Evolutionary conservation across 2,329 filamentous ascomycete species (phyloP).

Genomic region (Orbilia quercus): DNA sequence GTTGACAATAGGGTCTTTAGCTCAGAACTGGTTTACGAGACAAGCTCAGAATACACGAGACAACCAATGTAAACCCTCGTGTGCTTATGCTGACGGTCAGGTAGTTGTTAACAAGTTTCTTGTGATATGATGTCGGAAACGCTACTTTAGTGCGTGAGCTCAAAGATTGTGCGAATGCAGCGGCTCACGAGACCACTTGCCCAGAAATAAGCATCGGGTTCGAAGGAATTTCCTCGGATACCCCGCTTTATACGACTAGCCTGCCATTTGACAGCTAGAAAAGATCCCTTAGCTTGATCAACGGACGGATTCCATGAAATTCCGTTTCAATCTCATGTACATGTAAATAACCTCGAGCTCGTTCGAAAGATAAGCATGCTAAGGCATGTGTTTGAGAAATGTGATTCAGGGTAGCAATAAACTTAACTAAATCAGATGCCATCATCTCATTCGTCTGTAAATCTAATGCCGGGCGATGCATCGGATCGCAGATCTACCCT

Average conservation of each 20-base stretch:
- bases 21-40: too few species aligned
- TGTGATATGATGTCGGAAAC: neutral
- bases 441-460: neutral
- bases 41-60: too few species aligned
- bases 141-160: too few species aligned
- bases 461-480: neutral
- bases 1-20: too few species aligned
- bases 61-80: too few species aligned
- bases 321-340: too few species aligned
- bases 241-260: neutral
- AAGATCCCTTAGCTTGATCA: neutral
- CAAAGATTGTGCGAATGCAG: neutral
- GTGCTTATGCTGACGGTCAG: too few species aligned
- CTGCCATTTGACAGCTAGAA: conserved; percentile 1
- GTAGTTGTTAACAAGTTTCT: neutral
- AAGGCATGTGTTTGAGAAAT: conserved; percentile 34
- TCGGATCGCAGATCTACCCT: neutral
- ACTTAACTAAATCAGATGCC: neutral
- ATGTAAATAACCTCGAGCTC: neutral
- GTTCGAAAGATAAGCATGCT: neutral
- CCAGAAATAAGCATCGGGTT: neutral
- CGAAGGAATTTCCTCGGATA: too few species aligned
- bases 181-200: conserved; percentile 14
- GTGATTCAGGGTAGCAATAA: conserved; percentile 13
- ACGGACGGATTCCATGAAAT: neutral